phyloP scores from a whole-genome alignment of 345 rosid species.

The Melaleuca quinquenervia region DNA sequence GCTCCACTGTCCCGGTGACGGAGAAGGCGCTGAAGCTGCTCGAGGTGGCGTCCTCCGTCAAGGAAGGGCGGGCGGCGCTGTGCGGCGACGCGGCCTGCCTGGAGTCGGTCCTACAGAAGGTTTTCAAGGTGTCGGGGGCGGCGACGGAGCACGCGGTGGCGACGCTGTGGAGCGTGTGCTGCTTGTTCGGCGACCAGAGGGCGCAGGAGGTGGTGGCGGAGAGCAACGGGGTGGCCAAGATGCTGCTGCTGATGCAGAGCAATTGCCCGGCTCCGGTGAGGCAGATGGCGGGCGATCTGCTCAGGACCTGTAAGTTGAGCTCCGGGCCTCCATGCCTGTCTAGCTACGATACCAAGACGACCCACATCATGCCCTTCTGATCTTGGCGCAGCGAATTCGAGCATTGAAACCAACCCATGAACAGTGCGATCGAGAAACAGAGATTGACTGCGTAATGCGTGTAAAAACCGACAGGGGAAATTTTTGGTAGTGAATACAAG shows the following conservation, averaged over 20 bases:
- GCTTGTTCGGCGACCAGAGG: constrained; percentile 42
- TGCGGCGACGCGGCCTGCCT: constrained; percentile 28
- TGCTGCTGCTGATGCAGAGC: constrained; percentile 79
- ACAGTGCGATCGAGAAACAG: neutral
- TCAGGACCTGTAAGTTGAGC: constrained; percentile 49
- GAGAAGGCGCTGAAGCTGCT: constrained; percentile 70
- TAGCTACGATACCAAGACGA: constrained; percentile 78
- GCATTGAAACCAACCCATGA: neutral
- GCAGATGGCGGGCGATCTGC: constrained; percentile 65
- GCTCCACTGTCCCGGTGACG: constrained; percentile 15
- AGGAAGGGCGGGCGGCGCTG: constrained; percentile 58
- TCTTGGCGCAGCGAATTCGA: neutral
- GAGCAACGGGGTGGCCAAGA: constrained; percentile 60
- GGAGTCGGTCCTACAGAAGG: constrained; percentile 54
- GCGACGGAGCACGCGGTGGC: constrained; percentile 87
- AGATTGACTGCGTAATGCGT: neutral
- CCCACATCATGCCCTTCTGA: constrained; percentile 91
- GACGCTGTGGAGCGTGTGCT: constrained; percentile 72
- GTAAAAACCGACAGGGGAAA: neutral
- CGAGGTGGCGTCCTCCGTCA: constrained; percentile 41
- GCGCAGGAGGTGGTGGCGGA: constrained; percentile 56
- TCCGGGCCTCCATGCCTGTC: constrained; percentile 36
- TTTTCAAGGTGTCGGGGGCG: constrained; percentile 53
- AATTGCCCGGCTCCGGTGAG: constrained; percentile 58
- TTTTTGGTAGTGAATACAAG: neutral